A percentile compares a stretch with the other conserved stretches of the same genome.
Evolutionary conservation across 176 grass and related monocot species (phyloP).

Genomic region (Rhynchospora tenuis): DNA sequence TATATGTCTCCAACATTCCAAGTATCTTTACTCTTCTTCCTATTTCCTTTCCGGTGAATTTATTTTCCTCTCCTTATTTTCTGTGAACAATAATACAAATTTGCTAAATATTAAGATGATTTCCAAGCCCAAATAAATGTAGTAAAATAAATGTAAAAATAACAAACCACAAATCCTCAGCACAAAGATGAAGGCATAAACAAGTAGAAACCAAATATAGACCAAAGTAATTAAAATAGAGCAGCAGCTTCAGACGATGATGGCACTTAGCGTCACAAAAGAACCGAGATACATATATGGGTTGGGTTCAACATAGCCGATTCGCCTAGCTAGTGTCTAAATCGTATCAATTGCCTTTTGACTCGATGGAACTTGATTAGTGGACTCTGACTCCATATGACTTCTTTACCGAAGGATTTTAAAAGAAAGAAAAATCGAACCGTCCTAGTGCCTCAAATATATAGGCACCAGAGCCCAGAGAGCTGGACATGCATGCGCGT

Average conservation of each 20-base stretch:
- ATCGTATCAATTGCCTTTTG: constrained; percentile 6
- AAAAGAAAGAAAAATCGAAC: not conserved
- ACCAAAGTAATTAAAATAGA: no score
- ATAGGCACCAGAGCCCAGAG: not conserved
- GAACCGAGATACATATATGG: not conserved
- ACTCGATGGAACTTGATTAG: not conserved
- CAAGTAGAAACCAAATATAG: not conserved
- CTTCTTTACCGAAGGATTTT: not conserved
- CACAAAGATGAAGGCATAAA: not conserved
- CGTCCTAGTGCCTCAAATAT: not conserved
- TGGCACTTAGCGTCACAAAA: not conserved
- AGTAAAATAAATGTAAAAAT: not conserved
- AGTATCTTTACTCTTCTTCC: not conserved
- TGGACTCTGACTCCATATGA: not conserved
- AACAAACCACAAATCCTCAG: not conserved
- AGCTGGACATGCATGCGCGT: not conserved
- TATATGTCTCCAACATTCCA: not conserved
- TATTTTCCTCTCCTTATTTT: not conserved
- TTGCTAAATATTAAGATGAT: not conserved
- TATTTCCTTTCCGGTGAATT: not conserved
- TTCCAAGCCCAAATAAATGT: not conserved
- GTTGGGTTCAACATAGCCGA: not conserved
- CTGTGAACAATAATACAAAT: not conserved
- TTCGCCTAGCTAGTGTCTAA: not conserved
- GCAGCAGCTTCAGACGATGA: no score